Evolutionary conservation across 331 rosid genomes (phyloP).

Genomic region (Ulmus americana): DNA sequence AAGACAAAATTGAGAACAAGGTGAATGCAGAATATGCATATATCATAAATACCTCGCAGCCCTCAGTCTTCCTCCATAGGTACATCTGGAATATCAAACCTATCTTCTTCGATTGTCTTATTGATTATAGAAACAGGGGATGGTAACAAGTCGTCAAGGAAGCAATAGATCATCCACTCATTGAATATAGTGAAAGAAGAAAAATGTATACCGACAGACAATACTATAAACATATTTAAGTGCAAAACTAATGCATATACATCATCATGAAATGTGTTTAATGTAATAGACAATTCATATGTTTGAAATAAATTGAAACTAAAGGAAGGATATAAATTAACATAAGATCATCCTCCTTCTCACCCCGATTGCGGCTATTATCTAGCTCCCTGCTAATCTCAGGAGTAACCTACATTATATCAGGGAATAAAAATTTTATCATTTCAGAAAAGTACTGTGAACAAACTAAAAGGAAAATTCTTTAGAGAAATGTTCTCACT

Average conservation of each 20-base stretch:
- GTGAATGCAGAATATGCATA: background rate
- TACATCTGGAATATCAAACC: conserved; percentile 77
- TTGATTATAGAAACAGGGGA: conserved; percentile 52
- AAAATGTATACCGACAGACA: background rate
- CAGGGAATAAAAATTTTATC: conserved; percentile 4
- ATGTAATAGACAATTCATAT: background rate
- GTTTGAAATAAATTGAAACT: background rate
- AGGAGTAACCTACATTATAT: conserved; percentile 70
- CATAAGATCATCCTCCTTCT: conserved; percentile 68
- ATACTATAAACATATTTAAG: background rate
- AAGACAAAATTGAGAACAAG: background rate
- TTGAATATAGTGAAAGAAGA: background rate
- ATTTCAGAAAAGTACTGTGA: conserved; percentile 3
- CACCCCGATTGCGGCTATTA: conserved; percentile 79
- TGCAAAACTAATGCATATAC: background rate
- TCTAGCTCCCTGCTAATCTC: conserved; percentile 71
- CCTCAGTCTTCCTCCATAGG: conserved; percentile 82
- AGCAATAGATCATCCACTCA: conserved; percentile 5
- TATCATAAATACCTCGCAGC: conserved; percentile 29
- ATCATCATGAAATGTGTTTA: background rate
- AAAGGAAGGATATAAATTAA: conserved; percentile 65
- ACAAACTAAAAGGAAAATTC: conserved; percentile 5
- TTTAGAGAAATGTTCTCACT: conserved; percentile 39
- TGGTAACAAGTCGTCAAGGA: conserved; percentile 61
- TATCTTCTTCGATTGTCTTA: conserved; percentile 73